Base-by-base conservation (phyloP, 208 protist species). In the Wallacemonas sp. region DNA sequence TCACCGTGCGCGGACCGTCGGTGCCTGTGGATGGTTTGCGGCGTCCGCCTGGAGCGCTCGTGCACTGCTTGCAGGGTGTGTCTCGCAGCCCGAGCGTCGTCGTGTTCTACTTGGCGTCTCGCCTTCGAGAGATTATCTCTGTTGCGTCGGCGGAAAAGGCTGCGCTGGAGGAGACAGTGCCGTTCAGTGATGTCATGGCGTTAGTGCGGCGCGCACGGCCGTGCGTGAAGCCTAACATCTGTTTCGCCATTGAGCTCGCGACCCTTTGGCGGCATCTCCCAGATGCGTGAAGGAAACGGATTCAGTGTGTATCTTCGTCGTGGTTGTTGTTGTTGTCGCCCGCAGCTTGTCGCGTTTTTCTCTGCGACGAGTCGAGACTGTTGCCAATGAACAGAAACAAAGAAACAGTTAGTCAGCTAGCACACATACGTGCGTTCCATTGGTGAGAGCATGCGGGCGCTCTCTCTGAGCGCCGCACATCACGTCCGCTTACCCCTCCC, bases 41-140 rank as follows among this genome's bases (percentile, higher is more conserved):
- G 17, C 50, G 50, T 37, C 50, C 50, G n/a, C 26, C 50, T 3
- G 24, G 50, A 38, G 50, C 38, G 50, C 36, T 96, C n/a, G 81
- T 96, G 36, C 90, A 96, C 63, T 96, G 90, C 53, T 46, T 83
- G 36, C 74, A 84, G 32, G 90, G 90, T 15, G 76, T 83, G 10
- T 93, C 87, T 21, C 79, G 90, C 27, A 96, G 90, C 58, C 73
- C 83, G 9, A 85, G 73, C 41, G 71, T 92, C 13, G 80, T 93
- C 39, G 63, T 87, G 52, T 63, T 76, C 24, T 92, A 87, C 78
- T 75, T 81, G 63, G 79, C 74, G 72, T 65, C 41, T n/a, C 34
- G 37, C 15, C 55, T 45, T 27, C 22, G 17, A 29, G 26, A 63
- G 3, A 60, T 80, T 2, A 12, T 64, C 39, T 2, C 29, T 6